These are phyloP conservation scores for Bipolaris gigantea DNA, from an alignment of 2,329 filamentous ascomycete genomes.

Conservation along the genomic window DNA sequence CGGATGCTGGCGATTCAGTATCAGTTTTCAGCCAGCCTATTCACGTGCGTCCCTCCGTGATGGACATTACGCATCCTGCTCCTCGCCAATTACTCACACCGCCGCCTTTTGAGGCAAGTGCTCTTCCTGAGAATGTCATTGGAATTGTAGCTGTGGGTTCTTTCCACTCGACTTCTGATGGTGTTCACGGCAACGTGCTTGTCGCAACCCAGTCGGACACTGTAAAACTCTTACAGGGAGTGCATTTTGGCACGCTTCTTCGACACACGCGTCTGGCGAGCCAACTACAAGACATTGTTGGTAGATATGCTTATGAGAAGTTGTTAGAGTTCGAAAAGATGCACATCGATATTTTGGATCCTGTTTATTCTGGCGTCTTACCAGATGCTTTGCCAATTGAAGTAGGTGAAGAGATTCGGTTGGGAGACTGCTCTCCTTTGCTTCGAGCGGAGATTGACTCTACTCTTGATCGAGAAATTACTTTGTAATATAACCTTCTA, in stretches of 20 bases:
- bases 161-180: neutral
- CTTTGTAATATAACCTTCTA: no score
- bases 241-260: neutral
- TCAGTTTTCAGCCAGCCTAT: neutral
- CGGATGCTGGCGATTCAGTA: neutral
- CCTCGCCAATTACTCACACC: neutral
- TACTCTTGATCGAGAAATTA: no score
- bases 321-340: neutral
- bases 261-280: neutral
- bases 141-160: neutral
- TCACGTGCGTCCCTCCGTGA: no score
- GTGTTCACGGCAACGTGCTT: neutral
- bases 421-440: neutral
- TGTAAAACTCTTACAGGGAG: neutral
- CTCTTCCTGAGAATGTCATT: neutral
- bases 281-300: neutral
- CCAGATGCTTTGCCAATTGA: neutral
- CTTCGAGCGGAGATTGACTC: no score
- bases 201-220: neutral
- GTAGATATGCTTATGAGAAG: neutral
- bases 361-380: neutral
- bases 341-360: neutral
- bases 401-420: neutral
- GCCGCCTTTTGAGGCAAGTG: neutral
- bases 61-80: no score